A percentile compares a stretch with the other conserved stretches of the same genome.
Evolutionary conservation across 2,329 filamentous ascomycete species (phyloP).

Genomic region (Chaetomium sp.): DNA sequence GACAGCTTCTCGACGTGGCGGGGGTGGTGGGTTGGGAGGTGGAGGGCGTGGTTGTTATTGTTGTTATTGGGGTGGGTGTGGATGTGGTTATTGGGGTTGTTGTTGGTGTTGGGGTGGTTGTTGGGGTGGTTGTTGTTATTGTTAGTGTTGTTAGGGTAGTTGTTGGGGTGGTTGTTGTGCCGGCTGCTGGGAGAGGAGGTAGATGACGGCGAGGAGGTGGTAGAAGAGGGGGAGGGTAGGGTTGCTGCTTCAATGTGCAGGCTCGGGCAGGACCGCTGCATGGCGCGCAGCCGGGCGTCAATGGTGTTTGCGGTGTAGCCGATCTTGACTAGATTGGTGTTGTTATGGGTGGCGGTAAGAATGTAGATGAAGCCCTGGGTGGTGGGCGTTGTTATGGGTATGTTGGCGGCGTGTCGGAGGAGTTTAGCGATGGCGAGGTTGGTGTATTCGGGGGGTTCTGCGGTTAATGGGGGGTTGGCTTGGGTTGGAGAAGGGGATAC

Average conservation of each 20-base stretch:
- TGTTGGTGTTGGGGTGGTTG: not conserved
- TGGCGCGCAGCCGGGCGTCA: not conserved
- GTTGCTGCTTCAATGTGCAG: not conserved
- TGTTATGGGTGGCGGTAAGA: not conserved
- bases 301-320: conserved; percentile 2
- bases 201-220: too few species aligned
- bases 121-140: too few species aligned
- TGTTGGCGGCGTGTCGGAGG: not conserved
- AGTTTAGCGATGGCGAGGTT: not conserved
- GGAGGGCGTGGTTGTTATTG: too few species aligned
- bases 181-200: too few species aligned
- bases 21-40: not conserved
- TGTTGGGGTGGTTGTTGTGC: not conserved
- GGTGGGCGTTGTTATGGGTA: not conserved
- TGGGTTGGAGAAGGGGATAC: not conserved
- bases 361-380: conserved; percentile 18
- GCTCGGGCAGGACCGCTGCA: not conserved
- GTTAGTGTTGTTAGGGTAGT: too few species aligned
- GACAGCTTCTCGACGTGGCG: conserved; percentile 9
- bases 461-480: not conserved
- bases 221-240: not conserved
- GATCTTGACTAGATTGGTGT: conserved; percentile 15
- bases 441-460: not conserved
- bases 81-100: too few species aligned
- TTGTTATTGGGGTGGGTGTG: too few species aligned